phyloP scores from a whole-genome alignment of 2,329 filamentous ascomycete species.

The Lecanicillium sp. region DNA sequence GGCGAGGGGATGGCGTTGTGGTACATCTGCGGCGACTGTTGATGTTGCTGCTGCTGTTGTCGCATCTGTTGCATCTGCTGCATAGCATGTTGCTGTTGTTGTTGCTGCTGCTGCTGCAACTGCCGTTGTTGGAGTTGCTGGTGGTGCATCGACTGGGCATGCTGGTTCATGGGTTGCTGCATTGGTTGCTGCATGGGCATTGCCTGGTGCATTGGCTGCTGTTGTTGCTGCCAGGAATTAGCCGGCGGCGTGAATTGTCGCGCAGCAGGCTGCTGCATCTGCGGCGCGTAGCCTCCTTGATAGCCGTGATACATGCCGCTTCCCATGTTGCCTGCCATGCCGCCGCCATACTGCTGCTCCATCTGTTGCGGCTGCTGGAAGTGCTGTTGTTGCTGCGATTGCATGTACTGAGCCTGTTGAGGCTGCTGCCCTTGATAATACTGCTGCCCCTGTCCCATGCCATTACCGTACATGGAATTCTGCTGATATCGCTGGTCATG shows the following conservation, averaged over 20 bases:
- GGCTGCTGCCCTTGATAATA: constrained; percentile 21
- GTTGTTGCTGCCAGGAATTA: constrained; percentile 6
- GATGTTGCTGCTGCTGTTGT: constrained; percentile 19
- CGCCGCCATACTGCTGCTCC: constrained; percentile 7
- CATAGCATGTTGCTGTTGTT: constrained; percentile 19
- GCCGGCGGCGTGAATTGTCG: too few species aligned
- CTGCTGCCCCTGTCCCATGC: constrained; percentile 5
- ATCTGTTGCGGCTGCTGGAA: constrained; percentile 17
- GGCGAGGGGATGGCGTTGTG: constrained; percentile 11
- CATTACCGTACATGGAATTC: constrained; percentile 17
- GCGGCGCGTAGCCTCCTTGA: constrained; percentile 1
- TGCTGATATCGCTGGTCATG: constrained; percentile 10
- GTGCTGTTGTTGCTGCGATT: constrained; percentile 17
- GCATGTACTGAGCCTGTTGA: constrained; percentile 14
- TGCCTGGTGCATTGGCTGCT: constrained; percentile 1
- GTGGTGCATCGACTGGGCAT: constrained; percentile 13
- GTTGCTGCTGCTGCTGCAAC: constrained; percentile 7
- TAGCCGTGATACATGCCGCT: neutral
- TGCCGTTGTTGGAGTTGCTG: constrained; percentile 13
- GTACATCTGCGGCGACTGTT: constrained; percentile 11
- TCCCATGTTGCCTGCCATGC: constrained; percentile 1
- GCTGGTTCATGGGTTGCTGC: constrained; percentile 13
- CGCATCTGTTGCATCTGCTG: constrained; percentile 21
- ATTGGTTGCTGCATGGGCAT: neutral
- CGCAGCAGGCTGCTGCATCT: constrained; percentile 4